Evolutionary conservation across 1,284 basidiomycete genomes (phyloP).

Genomic region (Sporisorium iseilematis-ciliati): DNA sequence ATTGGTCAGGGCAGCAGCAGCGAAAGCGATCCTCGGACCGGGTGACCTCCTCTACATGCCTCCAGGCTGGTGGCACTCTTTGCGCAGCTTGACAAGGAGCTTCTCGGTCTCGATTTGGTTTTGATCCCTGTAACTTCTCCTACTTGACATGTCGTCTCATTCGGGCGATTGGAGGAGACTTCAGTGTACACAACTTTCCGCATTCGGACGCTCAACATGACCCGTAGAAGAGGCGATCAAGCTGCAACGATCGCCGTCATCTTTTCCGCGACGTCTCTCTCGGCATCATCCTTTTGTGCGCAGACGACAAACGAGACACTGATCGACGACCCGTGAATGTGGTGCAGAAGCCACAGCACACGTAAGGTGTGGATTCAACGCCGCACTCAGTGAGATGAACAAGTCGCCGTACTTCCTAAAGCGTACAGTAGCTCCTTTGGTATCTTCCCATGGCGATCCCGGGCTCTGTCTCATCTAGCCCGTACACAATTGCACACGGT

Average conservation of each 20-base stretch:
- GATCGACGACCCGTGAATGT: neutral
- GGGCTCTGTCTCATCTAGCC: constrained; percentile 3
- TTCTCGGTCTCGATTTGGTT: constrained; percentile 48
- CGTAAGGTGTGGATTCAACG: constrained; percentile 3
- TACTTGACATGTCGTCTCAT: neutral
- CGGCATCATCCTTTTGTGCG: neutral
- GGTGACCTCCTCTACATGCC: constrained; percentile 61
- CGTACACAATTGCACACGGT: neutral
- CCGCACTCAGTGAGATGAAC: neutral
- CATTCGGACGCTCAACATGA: too few species aligned
- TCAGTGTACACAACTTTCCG: too few species aligned
- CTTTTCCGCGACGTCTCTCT: too few species aligned
- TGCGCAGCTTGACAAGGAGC: constrained; percentile 46
- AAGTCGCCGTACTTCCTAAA: neutral
- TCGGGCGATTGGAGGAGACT: neutral
- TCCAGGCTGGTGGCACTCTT: constrained; percentile 60
- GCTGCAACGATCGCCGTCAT: neutral
- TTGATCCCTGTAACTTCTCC: neutral
- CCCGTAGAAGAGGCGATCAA: neutral
- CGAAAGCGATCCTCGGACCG: constrained; percentile 36
- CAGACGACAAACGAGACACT: neutral
- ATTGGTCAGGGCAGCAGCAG: constrained; percentile 23
- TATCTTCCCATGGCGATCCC: neutral
- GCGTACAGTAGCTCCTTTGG: neutral
- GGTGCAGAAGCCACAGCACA: neutral